phyloP scores from a whole-genome alignment of 1,284 basidiomycete genomes.

The Megacollybia platyphylla region DNA sequence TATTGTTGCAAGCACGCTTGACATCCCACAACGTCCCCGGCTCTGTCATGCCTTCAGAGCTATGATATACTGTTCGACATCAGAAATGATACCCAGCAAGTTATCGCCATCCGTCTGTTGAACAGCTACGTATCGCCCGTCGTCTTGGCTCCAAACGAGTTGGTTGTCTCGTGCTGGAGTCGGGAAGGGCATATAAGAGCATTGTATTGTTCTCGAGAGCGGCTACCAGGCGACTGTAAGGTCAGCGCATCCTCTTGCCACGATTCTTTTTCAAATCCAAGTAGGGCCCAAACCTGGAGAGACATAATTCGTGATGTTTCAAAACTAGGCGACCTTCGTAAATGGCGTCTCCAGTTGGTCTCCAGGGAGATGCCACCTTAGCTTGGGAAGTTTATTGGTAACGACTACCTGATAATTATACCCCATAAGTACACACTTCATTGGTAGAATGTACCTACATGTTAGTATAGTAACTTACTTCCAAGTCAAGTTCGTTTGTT shows the following conservation, averaged over 20 bases:
- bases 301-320: conserved; percentile 33
- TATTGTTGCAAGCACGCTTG: conserved; percentile 16
- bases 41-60: conserved; percentile 27
- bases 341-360: background rate
- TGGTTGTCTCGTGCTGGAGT: conserved; percentile 36
- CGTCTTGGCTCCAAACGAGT: conserved; percentile 31
- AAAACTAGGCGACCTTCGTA: background rate
- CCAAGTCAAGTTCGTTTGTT: background rate
- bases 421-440: too few species aligned
- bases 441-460: too few species aligned
- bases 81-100: conserved; percentile 26
- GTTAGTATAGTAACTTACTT: too few species aligned
- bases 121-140: conserved; percentile 14
- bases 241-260: conserved; percentile 22
- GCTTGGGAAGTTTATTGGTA: too few species aligned
- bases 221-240: conserved; percentile 56
- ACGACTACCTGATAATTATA: too few species aligned
- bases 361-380: too few species aligned
- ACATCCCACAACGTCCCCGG: conserved; percentile 26
- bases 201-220: conserved; percentile 28
- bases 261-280: conserved; percentile 6
- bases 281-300: conserved; percentile 53
- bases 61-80: conserved; percentile 39
- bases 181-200: conserved; percentile 38
- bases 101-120: conserved; percentile 18